These are phyloP conservation scores for Xerocomellus dryophilus DNA, from an alignment of 768 basidiomycete species.

Conservation along the genomic window DNA sequence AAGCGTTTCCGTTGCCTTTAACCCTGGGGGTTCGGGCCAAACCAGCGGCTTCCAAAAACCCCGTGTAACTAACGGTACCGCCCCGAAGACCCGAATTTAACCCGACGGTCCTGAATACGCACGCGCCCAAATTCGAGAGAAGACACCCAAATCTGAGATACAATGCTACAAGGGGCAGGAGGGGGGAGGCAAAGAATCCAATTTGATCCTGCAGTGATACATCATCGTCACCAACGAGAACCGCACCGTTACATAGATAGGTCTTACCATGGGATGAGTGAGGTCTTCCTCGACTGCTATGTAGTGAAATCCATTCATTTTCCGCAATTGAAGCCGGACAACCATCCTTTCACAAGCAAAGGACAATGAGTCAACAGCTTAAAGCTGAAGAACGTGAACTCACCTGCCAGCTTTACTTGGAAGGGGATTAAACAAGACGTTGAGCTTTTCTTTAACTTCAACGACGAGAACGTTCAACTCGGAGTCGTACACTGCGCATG, in stretches of 20 bases:
- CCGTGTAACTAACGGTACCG: conserved; percentile 13
- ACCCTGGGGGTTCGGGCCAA: background rate
- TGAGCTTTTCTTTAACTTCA: conserved; percentile 44
- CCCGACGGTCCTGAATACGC: conserved; percentile 18
- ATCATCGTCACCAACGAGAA: background rate
- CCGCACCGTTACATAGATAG: background rate
- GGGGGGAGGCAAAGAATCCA: conserved; percentile 20
- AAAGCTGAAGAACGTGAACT: conserved; percentile 7
- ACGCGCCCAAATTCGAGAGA: conserved; percentile 24
- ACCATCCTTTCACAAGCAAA: conserved; percentile 37
- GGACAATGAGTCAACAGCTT: background rate
- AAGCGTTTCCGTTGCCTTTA: conserved; percentile 9
- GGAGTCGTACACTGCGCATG: conserved; percentile 46
- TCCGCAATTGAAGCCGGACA: conserved; percentile 49
- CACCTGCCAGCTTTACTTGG: conserved; percentile 48
- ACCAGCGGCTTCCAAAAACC: conserved; percentile 24
- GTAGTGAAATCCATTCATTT: conserved; percentile 39
- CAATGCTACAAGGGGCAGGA: conserved; percentile 12
- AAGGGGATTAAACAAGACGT: conserved; percentile 47
- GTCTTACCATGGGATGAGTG: conserved; percentile 49
- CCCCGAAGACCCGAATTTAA: conserved; percentile 22
- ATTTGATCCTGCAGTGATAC: conserved; percentile 19
- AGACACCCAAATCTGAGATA: conserved; percentile 22
- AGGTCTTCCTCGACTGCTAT: conserved; percentile 60
- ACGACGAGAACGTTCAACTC: conserved; percentile 41